phyloP scores from a whole-genome alignment of 2,329 filamentous ascomycete species.

The Aspergillus versicolor region DNA sequence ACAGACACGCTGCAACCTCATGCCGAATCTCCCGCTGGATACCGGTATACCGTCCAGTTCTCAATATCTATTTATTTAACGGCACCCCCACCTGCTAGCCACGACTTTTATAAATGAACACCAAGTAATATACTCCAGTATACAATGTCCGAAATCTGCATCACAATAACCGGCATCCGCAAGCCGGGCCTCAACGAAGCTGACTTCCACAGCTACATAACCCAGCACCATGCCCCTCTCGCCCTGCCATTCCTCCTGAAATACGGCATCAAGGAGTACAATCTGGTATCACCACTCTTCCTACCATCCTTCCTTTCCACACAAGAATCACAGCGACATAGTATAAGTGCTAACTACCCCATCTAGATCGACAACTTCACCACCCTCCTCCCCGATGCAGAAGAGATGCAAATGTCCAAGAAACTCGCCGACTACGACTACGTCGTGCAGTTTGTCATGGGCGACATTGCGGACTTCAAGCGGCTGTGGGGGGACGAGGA shows the following conservation, averaged over 20 bases:
- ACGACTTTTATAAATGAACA: too few relatives aligned
- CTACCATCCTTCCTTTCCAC: neutral
- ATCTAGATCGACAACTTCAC: slow-evolving; percentile 12
- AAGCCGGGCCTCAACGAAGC: slow-evolving; percentile 31
- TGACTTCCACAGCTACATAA: slow-evolving; percentile 29
- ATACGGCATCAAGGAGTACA: slow-evolving; percentile 30
- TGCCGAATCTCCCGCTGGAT: too few relatives aligned
- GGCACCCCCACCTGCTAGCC: too few relatives aligned
- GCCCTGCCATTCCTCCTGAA: slow-evolving; percentile 27
- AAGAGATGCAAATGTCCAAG: slow-evolving; percentile 11
- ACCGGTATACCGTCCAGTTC: too few relatives aligned
- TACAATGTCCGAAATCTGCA: slow-evolving; percentile 7
- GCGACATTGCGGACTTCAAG: slow-evolving; percentile 30
- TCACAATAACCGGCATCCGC: slow-evolving; percentile 31
- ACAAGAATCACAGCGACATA: neutral
- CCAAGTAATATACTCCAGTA: neutral
- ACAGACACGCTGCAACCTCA: too few relatives aligned
- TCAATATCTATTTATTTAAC: too few relatives aligned
- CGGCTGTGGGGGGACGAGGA: slow-evolving; percentile 30
- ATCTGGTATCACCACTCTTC: slow-evolving; percentile 23
- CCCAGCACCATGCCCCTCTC: slow-evolving; percentile 24
- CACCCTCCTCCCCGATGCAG: neutral
- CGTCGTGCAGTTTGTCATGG: slow-evolving; percentile 33
- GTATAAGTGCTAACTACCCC: neutral
- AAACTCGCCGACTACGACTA: slow-evolving; percentile 31